Percentiles rank a stretch among this genome's conserved stretches.
Evolutionary conservation across 176 grass and related monocot genomes (phyloP).

Genomic region (Eragrostis nindensis): DNA sequence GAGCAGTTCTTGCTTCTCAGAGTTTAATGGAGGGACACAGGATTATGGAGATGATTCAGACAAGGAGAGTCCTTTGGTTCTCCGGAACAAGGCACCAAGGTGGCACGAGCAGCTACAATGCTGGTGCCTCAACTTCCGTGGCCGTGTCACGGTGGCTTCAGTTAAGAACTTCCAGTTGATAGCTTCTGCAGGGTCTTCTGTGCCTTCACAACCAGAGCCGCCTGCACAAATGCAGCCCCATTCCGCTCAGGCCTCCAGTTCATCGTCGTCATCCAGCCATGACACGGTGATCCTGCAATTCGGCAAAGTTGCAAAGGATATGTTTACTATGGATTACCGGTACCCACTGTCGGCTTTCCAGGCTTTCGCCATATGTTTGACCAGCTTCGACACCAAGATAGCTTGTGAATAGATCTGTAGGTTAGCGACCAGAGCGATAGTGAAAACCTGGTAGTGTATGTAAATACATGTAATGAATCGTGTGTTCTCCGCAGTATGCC

Average conservation of each 20-base stretch:
- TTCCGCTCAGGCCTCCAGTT: conserved; percentile 24
- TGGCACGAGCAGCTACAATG: conserved; percentile 94
- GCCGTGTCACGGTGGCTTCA: conserved; percentile 77
- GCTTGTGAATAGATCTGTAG: conserved; percentile 67
- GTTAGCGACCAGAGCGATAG: background rate
- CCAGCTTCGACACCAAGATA: conserved; percentile 90
- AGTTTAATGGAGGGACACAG: conserved; percentile 37
- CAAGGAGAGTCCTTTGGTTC: conserved; percentile 65
- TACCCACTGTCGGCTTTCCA: conserved; percentile 89
- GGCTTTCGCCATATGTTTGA: conserved; percentile 87
- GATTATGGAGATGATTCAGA: background rate
- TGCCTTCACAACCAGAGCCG: conserved; percentile 12
- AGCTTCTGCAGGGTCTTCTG: conserved; percentile 24
- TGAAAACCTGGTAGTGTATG: background rate
- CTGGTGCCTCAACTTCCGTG: conserved; percentile 93
- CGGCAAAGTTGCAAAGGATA: conserved; percentile 79
- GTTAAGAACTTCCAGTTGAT: conserved; percentile 93
- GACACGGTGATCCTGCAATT: conserved; percentile 80
- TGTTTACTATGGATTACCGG: conserved; percentile 87
- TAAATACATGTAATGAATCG: background rate
- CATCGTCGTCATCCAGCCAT: conserved; percentile 38
- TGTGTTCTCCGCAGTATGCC: background rate
- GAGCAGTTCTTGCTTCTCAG: conserved; percentile 66
- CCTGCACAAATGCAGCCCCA: conserved; percentile 25
- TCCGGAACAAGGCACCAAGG: conserved; percentile 72